Evolutionary conservation across 2,329 filamentous ascomycete genomes (phyloP), one percentile per base, ranked within the genome.

Genomic region (Epichloe gansuensis): DNA sequence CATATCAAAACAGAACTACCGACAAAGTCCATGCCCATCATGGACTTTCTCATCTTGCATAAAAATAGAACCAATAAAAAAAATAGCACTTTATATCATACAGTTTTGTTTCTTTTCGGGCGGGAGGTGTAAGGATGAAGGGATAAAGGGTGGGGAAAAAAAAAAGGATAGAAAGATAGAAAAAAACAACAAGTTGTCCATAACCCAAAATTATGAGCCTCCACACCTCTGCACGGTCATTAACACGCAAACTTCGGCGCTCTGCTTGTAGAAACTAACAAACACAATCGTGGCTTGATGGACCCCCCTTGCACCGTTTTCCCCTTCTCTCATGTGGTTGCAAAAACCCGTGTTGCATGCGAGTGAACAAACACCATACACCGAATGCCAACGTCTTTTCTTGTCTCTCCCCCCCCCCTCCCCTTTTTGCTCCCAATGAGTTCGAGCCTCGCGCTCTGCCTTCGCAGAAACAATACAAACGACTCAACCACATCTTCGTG

Each of bases 141-240:
- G 7, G n/a, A 23, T 5, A 25, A 42, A 12, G 40, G 15, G 9
- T 2, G 38, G 38, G 17, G 17, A 21, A 2, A 21, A 17, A 21
- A 17, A 9, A 17, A 21, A n/a, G 15, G 13, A 5, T 3, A 5
- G 27, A 21, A 25, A 5, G n/a, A 39, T 39, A 4, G 25, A 15
- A 43, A 13, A 11, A 12, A 27, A 43, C 15, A 43, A 21, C 25
- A 21, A 27, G 5, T 43, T 23, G 25, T 27, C 25, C 41, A 43
- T 27, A 23, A 43, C 21, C 4, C 31, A 15, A 31, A 21, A 13
- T 17, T 35, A 23, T 53, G 46, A 53, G 51, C 58, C 17, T 17
- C 35, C 15, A 17, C 41, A 7, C 57, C 56, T 56, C 55, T 50
- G 52, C 51, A 56, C 7, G 11, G 21, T 5, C 9, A 46, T 36